Percentiles rank a stretch among this genome's conserved stretches.
Evolutionary conservation across 768 basidiomycete genomes (phyloP).

Genomic region (Podaxis mareebaensis): DNA sequence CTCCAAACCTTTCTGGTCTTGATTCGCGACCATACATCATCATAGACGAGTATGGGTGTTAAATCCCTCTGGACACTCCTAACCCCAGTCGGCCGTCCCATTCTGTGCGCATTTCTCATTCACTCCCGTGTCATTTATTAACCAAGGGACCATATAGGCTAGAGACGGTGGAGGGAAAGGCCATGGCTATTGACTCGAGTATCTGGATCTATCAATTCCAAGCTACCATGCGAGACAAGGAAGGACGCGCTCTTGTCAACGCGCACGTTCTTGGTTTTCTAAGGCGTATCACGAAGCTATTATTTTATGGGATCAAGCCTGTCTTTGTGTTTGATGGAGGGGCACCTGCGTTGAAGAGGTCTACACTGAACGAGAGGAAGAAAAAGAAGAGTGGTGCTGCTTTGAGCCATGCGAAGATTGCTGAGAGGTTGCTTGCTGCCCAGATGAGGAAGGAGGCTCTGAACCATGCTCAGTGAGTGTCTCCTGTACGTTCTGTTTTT

Average conservation of each 20-base stretch:
- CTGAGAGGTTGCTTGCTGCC: slow-evolving; percentile 90
- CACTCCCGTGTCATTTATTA: background rate
- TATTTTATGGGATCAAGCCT: slow-evolving; percentile 97
- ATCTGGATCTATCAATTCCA: slow-evolving; percentile 99
- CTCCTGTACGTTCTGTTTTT: slow-evolving; percentile 27
- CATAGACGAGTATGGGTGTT: slow-evolving; percentile 73
- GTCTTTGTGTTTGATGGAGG: slow-evolving; percentile 99
- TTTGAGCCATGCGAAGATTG: slow-evolving; percentile 80
- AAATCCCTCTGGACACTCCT: slow-evolving; percentile 94
- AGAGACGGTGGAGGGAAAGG: slow-evolving; percentile 93
- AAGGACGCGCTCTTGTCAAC: slow-evolving; percentile 86
- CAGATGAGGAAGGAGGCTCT: slow-evolving; percentile 90
- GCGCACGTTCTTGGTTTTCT: slow-evolving; percentile 93
- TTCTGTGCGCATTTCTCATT: slow-evolving; percentile 59
- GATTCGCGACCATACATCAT: background rate
- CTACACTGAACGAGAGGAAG: slow-evolving; percentile 85
- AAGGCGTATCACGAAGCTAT: slow-evolving; percentile 87
- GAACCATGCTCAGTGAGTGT: slow-evolving; percentile 55
- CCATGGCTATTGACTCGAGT: slow-evolving; percentile 96
- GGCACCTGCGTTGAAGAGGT: slow-evolving; percentile 85
- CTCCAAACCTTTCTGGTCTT: background rate
- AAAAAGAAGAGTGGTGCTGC: slow-evolving; percentile 91
- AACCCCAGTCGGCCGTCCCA: slow-evolving; percentile 90
- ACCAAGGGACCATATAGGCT: slow-evolving; percentile 49
- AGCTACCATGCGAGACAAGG: slow-evolving; percentile 98